Base-by-base conservation (phyloP, 257 asterid species). In the Echites panduratus region DNA sequence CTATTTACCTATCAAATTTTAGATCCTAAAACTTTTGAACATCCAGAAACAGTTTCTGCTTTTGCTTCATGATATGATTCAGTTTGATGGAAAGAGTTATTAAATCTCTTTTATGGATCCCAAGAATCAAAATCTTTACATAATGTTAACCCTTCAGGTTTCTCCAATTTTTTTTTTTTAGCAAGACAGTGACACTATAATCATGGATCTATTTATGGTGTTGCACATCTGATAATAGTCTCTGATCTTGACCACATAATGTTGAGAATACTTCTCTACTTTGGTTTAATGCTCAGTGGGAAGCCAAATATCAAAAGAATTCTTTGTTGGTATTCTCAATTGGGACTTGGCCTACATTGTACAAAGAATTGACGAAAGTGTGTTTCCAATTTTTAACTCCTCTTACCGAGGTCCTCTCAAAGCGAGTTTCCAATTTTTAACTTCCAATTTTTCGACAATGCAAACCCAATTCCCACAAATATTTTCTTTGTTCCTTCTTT, bases 201-300 rank as follows among this genome's bases (percentile, higher is more conserved):
- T 77, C 73, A 92, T 95, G 97, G 89, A 90, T 77, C 94, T 92
- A 43, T 89, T 92, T 12, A 90, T 52, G 83, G 80, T 72, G 78
- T 86, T 79, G 94, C 99, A 24, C 87, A 79, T 72, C 96, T 95
- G 77, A 90, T 95, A 97, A 87, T 95, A 64, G 98, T 95, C 72
- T 95, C 99, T 1, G 98, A 95, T 90, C 97, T 95, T 78, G 99
- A 95, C 79, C 89, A 87, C 68, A 95, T 61, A 97, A 95, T 78
- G 32, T 84, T 0, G 96, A 89, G 81, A 92, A 87, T 75, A 78
- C 88, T 38, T 86, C 99, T 65, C 87, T 92, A 74, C 98, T 95
- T 72, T 89, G 98, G 85, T 95, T 90, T 77, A 95, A 92, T 87
- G 98, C 97, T 54, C 69, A 92, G 79, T 95, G 98, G 98, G 99